Percentiles rank a stretch among this genome's conserved stretches.
These are phyloP conservation scores for Globisporangium parvum DNA, from an alignment of 352 stramenopile species.

Conservation along the genomic window DNA sequence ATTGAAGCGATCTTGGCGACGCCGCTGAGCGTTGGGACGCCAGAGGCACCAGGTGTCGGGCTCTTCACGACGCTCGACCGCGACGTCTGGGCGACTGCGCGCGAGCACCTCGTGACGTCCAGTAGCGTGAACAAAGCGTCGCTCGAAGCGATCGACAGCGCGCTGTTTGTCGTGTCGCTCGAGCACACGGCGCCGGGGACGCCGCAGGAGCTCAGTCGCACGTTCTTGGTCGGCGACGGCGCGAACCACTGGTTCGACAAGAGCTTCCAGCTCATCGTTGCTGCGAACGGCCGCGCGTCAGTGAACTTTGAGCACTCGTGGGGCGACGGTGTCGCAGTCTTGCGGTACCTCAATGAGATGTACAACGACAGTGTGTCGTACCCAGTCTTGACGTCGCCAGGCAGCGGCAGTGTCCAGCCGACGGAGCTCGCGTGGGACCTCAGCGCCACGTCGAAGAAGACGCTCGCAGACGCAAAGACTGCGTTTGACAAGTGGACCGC, in stretches of 20 bases:
- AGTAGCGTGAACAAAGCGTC: slow-evolving; percentile 56
- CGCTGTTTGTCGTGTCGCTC: slow-evolving; percentile 79
- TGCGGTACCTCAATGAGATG: slow-evolving; percentile 87
- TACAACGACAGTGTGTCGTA: slow-evolving; percentile 77
- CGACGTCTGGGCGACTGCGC: slow-evolving; percentile 71
- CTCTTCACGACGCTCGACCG: slow-evolving; percentile 81
- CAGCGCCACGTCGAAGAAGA: slow-evolving; percentile 40
- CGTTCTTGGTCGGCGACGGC: slow-evolving; percentile 78
- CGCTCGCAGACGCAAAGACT: slow-evolving; percentile 61
- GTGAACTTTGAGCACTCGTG: slow-evolving; percentile 91
- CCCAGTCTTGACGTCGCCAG: slow-evolving; percentile 41
- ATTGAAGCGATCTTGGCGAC: slow-evolving; percentile 79
- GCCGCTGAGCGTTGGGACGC: slow-evolving; percentile 34
- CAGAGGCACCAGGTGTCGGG: slow-evolving; percentile 46
- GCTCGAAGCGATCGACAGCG: slow-evolving; percentile 79
- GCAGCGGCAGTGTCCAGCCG: slow-evolving; percentile 13
- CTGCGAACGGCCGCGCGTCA: slow-evolving; percentile 68
- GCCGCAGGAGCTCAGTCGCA: slow-evolving; percentile 54
- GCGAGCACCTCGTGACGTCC: slow-evolving; percentile 46
- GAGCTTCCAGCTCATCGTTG: slow-evolving; percentile 88
- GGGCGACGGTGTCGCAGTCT: slow-evolving; percentile 84
- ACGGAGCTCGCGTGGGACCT: slow-evolving; percentile 63
- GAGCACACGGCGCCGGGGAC: slow-evolving; percentile 62
- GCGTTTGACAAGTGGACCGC: slow-evolving; percentile 64
- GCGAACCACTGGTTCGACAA: slow-evolving; percentile 92